A percentile compares a stretch with the other conserved stretches of the same genome.
Conservation (phyloP, 108 stramenopile species). For the Cyclotella kingstonii region DNA sequence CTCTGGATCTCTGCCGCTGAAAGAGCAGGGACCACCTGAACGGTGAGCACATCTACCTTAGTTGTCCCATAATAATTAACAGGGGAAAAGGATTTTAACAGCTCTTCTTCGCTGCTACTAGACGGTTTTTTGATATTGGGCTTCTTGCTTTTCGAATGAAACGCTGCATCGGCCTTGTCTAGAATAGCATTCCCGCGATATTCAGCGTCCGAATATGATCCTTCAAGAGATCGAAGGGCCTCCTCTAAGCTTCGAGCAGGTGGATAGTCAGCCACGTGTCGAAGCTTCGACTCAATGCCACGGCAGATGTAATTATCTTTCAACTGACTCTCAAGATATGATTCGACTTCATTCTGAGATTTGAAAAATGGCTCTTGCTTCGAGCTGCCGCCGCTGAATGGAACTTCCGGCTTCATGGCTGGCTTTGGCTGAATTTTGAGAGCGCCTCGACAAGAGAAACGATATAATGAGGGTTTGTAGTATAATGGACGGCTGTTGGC, state of each 20-base stretch:
- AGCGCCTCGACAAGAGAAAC: slow-evolving; percentile 35
- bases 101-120: too few species aligned
- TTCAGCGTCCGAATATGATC: not conserved
- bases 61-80: slow-evolving; percentile 39
- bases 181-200: not conserved
- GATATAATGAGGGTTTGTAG: slow-evolving; percentile 30
- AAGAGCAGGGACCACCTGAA: slow-evolving; percentile 28
- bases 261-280: slow-evolving; percentile 41
- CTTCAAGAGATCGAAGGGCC: slow-evolving; percentile 32
- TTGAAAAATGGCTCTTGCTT: too few species aligned
- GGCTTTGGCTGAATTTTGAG: slow-evolving; percentile 11
- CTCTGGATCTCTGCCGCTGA: not conserved
- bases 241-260: slow-evolving; percentile 26
- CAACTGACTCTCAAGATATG: slow-evolving; percentile 8
- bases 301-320: slow-evolving; percentile 23
- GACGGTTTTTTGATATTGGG: not conserved
- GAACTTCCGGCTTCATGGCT: not conserved
- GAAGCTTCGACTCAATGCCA: slow-evolving; percentile 22
- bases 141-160: slow-evolving; percentile 5
- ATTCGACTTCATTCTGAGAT: not conserved
- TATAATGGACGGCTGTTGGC: slow-evolving; percentile 12
- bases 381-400: too few species aligned
- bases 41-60: slow-evolving; percentile 31
- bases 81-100: too few species aligned
- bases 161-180: not conserved